Evolutionary conservation across 306 rosid genomes (phyloP).

Genomic region (Lupinus albus): DNA sequence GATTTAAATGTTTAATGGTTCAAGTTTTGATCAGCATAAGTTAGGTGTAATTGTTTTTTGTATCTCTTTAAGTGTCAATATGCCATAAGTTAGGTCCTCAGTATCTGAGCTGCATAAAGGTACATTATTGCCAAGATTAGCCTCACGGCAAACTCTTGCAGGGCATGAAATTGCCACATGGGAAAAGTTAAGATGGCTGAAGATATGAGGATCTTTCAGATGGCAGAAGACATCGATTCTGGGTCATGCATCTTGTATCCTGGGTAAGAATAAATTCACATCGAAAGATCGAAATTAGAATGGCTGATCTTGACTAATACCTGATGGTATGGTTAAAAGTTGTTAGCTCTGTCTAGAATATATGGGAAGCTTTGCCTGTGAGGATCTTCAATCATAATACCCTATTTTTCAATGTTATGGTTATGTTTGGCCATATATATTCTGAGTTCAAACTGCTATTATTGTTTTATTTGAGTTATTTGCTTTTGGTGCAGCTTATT

Average conservation of each 20-base stretch:
- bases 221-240: constrained; percentile 31
- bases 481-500: constrained; percentile 24
- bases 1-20: constrained; percentile 11
- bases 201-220: constrained; percentile 21
- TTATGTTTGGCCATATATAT: neutral
- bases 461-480: constrained; percentile 7
- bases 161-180: constrained; percentile 40
- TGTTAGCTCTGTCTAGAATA: constrained; percentile 36
- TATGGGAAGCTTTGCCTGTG: constrained; percentile 20
- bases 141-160: constrained; percentile 42
- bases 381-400: constrained; percentile 18
- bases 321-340: constrained; percentile 36
- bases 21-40: neutral
- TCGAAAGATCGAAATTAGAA: constrained; percentile 33
- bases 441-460: neutral
- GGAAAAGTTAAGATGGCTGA: constrained; percentile 33
- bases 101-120: constrained; percentile 26
- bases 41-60: neutral
- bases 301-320: constrained; percentile 20
- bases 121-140: constrained; percentile 36
- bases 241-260: constrained; percentile 34
- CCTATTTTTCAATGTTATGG: constrained; percentile 18
- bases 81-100: neutral
- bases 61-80: neutral
- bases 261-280: constrained; percentile 39